A percentile compares a stretch with the other conserved stretches of the same genome.
These are phyloP conservation scores for Rhizophagus clarus DNA, from an alignment of 192 early-diverging fungal species.

Conservation along the genomic window DNA sequence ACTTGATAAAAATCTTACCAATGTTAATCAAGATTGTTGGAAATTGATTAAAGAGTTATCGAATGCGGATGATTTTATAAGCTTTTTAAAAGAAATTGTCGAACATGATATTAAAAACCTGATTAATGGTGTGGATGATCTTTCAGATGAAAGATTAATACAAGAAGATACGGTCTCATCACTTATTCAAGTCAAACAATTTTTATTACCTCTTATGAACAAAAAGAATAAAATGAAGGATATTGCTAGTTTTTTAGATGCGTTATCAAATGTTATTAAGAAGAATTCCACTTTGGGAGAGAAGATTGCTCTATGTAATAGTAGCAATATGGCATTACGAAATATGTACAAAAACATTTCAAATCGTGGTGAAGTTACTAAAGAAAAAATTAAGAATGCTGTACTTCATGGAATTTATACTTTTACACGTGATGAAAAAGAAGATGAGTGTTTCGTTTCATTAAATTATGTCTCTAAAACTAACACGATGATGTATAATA, in stretches of 20 bases:
- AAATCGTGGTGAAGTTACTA: background rate
- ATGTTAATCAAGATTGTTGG: conserved; percentile 1
- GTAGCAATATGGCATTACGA: conserved; percentile 22
- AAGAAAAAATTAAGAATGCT: conserved; percentile 22
- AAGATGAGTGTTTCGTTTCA: conserved; percentile 17
- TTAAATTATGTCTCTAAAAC: conserved; percentile 1
- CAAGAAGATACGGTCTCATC: conserved; percentile 30
- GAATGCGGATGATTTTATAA: background rate
- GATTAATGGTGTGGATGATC: conserved; percentile 36
- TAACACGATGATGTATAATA: background rate
- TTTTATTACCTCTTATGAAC: conserved; percentile 10
- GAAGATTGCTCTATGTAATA: conserved; percentile 26
- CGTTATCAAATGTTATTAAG: background rate
- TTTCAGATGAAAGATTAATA: conserved; percentile 29
- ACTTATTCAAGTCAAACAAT: conserved; percentile 33
- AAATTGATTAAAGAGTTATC: conserved; percentile 6
- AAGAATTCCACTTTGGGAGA: conserved; percentile 3
- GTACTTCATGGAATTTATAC: conserved; percentile 25
- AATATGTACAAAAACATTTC: conserved; percentile 29
- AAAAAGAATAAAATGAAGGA: background rate
- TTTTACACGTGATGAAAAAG: conserved; percentile 17
- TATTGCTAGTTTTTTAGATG: background rate
- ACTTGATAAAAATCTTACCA: background rate
- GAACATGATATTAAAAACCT: conserved; percentile 33
- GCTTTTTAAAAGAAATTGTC: background rate